Conservation (phyloP, 2,329 filamentous ascomycete species). For the Diaporthe ilicicola region DNA sequence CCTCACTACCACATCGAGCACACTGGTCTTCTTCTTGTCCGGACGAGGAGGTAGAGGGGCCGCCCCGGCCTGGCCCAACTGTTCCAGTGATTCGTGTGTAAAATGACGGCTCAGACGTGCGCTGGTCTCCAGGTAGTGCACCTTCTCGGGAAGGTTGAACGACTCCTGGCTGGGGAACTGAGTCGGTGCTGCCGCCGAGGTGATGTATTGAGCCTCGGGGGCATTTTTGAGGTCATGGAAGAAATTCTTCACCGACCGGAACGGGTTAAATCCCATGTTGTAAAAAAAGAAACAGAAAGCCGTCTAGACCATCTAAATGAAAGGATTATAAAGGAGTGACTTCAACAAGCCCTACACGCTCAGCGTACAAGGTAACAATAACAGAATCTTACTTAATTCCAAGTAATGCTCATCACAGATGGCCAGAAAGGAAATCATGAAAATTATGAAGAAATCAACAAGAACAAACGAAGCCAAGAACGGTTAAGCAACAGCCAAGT, state of each 20-base stretch:
- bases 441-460: conserved; percentile 1
- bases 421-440: conserved; percentile 20
- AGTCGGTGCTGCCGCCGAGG: conserved; percentile 31
- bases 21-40: conserved; percentile 23
- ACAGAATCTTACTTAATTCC: not conserved
- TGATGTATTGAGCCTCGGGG: conserved; percentile 35
- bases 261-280: conserved; percentile 24
- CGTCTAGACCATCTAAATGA: conserved; percentile 2
- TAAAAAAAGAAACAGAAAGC: not conserved
- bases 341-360: conserved; percentile 13
- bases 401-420: conserved; percentile 15
- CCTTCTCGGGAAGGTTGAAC: conserved; percentile 21
- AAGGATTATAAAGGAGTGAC: not conserved
- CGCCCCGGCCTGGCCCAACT: not conserved
- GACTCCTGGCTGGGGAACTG: conserved; percentile 32
- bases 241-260: conserved; percentile 30
- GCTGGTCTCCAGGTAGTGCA: conserved; percentile 31
- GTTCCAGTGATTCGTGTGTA: conserved; percentile 24
- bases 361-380: conserved; percentile 23
- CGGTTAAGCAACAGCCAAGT: not conserved
- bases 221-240: conserved; percentile 34
- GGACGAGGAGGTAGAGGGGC: not conserved
- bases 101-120: conserved; percentile 31
- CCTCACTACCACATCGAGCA: conserved; percentile 35
- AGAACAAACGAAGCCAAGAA: conserved; percentile 11